Percentiles rank a stretch among this genome's conserved stretches.
These are phyloP conservation scores for Triticum timopheevii DNA, from an alignment of 176 grass and related monocot genomes.

Conservation along the genomic window DNA sequence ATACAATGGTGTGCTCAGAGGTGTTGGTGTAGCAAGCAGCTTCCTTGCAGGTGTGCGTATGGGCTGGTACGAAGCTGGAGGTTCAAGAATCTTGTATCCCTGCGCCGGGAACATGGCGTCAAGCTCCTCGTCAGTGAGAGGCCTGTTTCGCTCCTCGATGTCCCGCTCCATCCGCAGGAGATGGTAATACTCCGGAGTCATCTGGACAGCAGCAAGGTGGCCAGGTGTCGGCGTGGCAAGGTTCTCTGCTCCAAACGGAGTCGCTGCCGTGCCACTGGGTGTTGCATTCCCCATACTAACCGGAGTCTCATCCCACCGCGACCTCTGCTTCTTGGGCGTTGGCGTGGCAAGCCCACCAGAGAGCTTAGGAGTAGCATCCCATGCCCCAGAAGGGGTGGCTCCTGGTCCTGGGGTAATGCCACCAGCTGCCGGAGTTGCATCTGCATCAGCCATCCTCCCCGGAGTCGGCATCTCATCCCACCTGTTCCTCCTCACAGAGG, in stretches of 20 bases:
- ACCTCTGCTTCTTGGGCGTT: constrained; percentile 92
- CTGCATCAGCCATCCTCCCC: constrained; percentile 79
- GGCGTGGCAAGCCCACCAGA: constrained; percentile 75
- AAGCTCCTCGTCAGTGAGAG: constrained; percentile 89
- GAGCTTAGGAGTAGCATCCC: constrained; percentile 94
- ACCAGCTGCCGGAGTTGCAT: constrained; percentile 80
- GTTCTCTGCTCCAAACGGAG: constrained; percentile 76
- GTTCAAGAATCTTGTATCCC: constrained; percentile 91
- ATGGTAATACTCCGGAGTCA: constrained; percentile 88
- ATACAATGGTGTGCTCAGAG: constrained; percentile 79
- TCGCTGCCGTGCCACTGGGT: constrained; percentile 44
- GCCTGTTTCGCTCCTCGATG: constrained; percentile 85
- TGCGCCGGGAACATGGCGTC: constrained; percentile 65
- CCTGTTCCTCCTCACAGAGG: constrained; percentile 64
- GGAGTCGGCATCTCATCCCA: constrained; percentile 97
- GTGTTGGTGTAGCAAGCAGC: constrained; percentile 85
- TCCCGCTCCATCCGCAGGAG: constrained; percentile 90
- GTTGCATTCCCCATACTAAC: constrained; percentile 69
- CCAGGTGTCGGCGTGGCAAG: constrained; percentile 51
- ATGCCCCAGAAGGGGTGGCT: constrained; percentile 76
- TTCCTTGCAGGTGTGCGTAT: constrained; percentile 95
- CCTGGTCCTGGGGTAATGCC: constrained; percentile 66
- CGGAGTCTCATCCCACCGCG: constrained; percentile 93
- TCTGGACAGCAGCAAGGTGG: constrained; percentile 37
- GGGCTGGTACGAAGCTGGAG: constrained; percentile 74